phyloP scores from a whole-genome alignment of 1,284 basidiomycete genomes.

The Gomphus sp. region DNA sequence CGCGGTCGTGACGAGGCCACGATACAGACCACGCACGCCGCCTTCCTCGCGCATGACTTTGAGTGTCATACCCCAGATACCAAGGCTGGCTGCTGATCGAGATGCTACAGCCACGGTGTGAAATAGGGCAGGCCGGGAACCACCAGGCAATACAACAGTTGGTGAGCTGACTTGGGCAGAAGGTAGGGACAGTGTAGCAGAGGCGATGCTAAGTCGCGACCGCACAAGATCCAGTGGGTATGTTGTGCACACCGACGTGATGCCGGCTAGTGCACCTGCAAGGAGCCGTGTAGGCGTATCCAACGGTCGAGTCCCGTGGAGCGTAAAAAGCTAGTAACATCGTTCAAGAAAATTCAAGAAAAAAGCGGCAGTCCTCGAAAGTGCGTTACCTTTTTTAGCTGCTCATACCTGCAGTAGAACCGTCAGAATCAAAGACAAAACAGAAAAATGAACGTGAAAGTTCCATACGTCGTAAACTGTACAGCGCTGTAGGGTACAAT shows the following conservation, averaged over 20 bases:
- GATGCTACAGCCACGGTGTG: slow-evolving; percentile 38
- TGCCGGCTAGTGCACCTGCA: slow-evolving; percentile 84
- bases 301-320: slow-evolving; percentile 58
- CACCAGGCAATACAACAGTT: slow-evolving; percentile 14
- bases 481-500: slow-evolving; percentile 66
- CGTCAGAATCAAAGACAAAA: neutral
- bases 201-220: slow-evolving; percentile 88
- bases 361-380: neutral
- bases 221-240: slow-evolving; percentile 92
- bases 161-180: slow-evolving; percentile 13
- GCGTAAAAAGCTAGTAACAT: slow-evolving; percentile 54
- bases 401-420: slow-evolving; percentile 45
- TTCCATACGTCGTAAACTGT: slow-evolving; percentile 73
- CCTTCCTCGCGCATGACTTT: slow-evolving; percentile 91
- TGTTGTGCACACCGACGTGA: slow-evolving; percentile 84
- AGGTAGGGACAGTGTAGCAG: slow-evolving; percentile 52
- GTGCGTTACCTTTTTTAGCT: slow-evolving; percentile 60
- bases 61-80: slow-evolving; percentile 81
- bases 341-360: slow-evolving; percentile 8
- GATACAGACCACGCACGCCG: slow-evolving; percentile 78
- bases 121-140: slow-evolving; percentile 35
- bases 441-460: neutral
- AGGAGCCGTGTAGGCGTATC: slow-evolving; percentile 77
- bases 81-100: slow-evolving; percentile 43
- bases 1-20: slow-evolving; percentile 82